phyloP scores from a whole-genome alignment of 2,329 filamentous ascomycete genomes.

The Diplodia mutila region DNA sequence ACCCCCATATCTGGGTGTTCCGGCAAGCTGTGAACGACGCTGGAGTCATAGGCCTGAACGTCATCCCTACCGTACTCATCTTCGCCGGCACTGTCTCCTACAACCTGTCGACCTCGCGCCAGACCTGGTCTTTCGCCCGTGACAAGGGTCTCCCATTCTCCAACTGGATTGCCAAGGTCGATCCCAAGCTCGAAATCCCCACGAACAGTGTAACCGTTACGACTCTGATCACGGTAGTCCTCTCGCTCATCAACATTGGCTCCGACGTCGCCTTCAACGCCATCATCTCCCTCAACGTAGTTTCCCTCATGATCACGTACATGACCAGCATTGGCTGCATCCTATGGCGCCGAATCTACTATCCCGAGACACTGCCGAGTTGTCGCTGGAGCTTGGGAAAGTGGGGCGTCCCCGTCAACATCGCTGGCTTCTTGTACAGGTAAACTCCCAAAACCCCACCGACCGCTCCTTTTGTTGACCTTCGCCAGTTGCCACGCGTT shows the following conservation, averaged over 20 bases:
- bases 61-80: conserved; percentile 28
- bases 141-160: conserved; percentile 29
- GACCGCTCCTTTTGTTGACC: neutral
- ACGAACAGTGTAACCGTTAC: conserved; percentile 27
- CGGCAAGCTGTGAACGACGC: conserved; percentile 24
- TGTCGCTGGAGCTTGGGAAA: conserved; percentile 26
- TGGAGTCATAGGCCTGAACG: conserved; percentile 25
- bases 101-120: conserved; percentile 28
- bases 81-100: conserved; percentile 28
- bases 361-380: conserved; percentile 24
- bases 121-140: conserved; percentile 31
- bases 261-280: conserved; percentile 49
- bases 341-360: conserved; percentile 22
- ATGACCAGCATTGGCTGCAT: conserved; percentile 26
- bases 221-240: conserved; percentile 35
- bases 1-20: conserved; percentile 24
- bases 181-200: conserved; percentile 26
- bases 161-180: conserved; percentile 26
- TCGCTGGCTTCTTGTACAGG: conserved; percentile 40
- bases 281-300: conserved; percentile 25
- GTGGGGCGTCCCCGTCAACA: conserved; percentile 27
- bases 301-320: conserved; percentile 27
- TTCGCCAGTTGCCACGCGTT: conserved; percentile 42
- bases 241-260: conserved; percentile 53
- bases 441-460: too few relatives aligned